Evolutionary conservation across 2,329 filamentous ascomycete genomes (phyloP).

Genomic region (Thermoascus crustaceus): DNA sequence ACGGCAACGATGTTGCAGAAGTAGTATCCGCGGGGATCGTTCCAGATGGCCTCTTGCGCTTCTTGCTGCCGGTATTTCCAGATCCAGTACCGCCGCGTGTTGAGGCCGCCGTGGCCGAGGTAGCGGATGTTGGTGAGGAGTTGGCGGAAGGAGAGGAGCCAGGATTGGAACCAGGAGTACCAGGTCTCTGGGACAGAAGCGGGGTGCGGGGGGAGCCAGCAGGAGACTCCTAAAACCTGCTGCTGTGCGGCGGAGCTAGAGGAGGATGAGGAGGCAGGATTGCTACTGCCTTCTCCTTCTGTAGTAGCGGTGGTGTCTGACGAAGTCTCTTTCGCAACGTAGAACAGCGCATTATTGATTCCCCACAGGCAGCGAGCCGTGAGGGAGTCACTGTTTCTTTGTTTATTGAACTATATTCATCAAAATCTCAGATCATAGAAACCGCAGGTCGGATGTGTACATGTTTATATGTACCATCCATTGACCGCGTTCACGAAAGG

Average conservation of each 20-base stretch:
- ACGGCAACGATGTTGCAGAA: conserved; percentile 71
- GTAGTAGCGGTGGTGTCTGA: conserved; percentile 17
- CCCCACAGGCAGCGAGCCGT: conserved; percentile 61
- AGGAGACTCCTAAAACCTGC: conserved; percentile 60
- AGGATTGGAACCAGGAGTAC: conserved; percentile 55
- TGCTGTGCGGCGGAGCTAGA: too few relatives aligned
- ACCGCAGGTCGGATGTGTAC: conserved; percentile 5
- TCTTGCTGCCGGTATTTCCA: conserved; percentile 61
- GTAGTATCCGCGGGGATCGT: conserved; percentile 59
- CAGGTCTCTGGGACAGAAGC: conserved; percentile 46
- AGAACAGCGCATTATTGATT: conserved; percentile 60
- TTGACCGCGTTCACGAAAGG: conserved; percentile 1
- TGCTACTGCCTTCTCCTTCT: conserved; percentile 1
- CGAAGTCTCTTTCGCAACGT: conserved; percentile 56
- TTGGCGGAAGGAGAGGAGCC: conserved; percentile 60
- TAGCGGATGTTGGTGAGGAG: conserved; percentile 59
- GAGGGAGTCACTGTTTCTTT: conserved; percentile 56
- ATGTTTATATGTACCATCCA: not conserved
- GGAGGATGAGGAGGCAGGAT: conserved; percentile 8
- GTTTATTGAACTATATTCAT: conserved; percentile 46
- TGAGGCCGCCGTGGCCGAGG: conserved; percentile 57
- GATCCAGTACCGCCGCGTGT: conserved; percentile 59
- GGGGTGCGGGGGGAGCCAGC: conserved; percentile 58
- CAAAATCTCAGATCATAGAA: conserved; percentile 5
- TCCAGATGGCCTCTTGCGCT: conserved; percentile 57